Evolutionary conservation across 2,329 filamentous ascomycete species (phyloP).

Genomic region (Alternaria dauci): DNA sequence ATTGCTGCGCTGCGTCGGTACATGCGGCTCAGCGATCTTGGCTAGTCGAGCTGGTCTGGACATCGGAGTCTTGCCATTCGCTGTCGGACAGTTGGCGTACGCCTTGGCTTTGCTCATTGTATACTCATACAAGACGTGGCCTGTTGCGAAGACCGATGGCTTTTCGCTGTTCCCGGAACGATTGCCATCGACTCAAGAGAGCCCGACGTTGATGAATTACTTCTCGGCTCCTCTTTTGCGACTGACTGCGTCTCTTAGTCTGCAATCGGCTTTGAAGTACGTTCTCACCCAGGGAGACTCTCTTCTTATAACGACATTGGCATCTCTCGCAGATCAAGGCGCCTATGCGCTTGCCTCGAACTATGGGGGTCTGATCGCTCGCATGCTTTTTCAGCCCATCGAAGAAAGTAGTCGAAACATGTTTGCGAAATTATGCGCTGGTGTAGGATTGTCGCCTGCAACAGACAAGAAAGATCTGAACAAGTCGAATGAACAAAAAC

Average conservation of each 20-base stretch:
- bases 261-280: conserved; percentile 91
- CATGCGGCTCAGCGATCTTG: conserved; percentile 75
- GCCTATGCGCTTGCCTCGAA: conserved; percentile 94
- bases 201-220: conserved; percentile 31
- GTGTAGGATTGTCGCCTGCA: conserved; percentile 22
- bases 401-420: conserved; percentile 92
- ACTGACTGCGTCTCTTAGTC: conserved; percentile 81
- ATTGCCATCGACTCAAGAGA: conserved; percentile 50
- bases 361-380: conserved; percentile 85
- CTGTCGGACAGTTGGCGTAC: conserved; percentile 83
- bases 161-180: conserved; percentile 72
- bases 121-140: conserved; percentile 71
- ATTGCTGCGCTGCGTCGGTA: conserved; percentile 76
- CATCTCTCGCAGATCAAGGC: conserved; percentile 82
- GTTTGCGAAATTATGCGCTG: conserved; percentile 80
- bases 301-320: conserved; percentile 80
- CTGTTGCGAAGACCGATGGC: conserved; percentile 63
- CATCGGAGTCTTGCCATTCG: conserved; percentile 85
- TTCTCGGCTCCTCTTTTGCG: conserved; percentile 76
- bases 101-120: conserved; percentile 72
- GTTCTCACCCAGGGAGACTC: conserved; percentile 94
- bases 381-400: conserved; percentile 91
- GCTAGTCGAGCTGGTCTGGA: conserved; percentile 62
- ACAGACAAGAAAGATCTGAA: conserved; percentile 4
- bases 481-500: conserved; percentile 26